Base-by-base conservation (phyloP, 169 alveolate species). In the Plasmodium inui region DNA sequence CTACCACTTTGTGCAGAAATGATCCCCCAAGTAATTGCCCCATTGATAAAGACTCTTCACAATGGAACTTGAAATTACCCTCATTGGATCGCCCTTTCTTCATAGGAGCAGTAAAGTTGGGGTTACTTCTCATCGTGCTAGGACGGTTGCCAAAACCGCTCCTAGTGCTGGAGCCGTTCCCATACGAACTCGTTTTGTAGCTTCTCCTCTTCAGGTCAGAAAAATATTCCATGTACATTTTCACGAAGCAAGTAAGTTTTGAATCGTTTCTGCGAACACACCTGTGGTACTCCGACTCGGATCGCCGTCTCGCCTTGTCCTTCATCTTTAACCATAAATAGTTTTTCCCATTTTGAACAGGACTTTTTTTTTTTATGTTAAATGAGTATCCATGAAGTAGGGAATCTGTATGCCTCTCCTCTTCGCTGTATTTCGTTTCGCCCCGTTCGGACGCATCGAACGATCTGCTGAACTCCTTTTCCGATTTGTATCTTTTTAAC, bases 151-250 rank as follows among this genome's bases (percentile, higher is more conserved):
- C 39, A 3, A 76, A 17, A 55, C 53, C 44, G 39, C 37, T 37
- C 12, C 30, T 39, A 53, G 17, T 41, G 26, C 10, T 53, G 26
- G 39, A 10, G 14, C 9, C 41, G 14, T 4, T 82, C 57, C 34
- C 26, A 26, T 46, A 86, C 5, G 78, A 78, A 50, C 57, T 86
- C 10, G 41, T 55, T 55, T 76, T 37, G 44, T 86, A 86, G 46
- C 72, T 74, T 53, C 46, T 74, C 28, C 30, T 39, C 39, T 76
- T 86, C 70, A 86, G 80, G 67, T 74, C 39, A 17, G 50, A 86
- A 86, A 70, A 86, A 86, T 46, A 86, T 74, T 74, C 76, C 30
- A 86, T 57, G 44, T 86, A 86, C 80, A 76, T 86, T 74, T 78
- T 86, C 44, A 76, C 61, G 44, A 39, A 19, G 80, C 93, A 86